phyloP scores from a whole-genome alignment of 2,329 filamentous ascomycete species.

The Xylaria multiplex region DNA sequence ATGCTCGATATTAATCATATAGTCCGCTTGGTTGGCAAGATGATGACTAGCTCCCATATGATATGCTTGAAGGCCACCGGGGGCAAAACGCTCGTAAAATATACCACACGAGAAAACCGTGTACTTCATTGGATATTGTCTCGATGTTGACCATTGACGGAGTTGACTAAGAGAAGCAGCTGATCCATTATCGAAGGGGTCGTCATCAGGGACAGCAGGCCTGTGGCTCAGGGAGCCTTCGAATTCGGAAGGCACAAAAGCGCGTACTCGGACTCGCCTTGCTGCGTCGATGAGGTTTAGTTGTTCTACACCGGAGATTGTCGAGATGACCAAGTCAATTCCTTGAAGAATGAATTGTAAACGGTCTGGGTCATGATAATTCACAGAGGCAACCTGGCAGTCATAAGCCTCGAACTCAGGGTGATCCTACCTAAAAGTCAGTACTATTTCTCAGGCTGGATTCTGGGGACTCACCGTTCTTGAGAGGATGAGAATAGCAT shows the following conservation, averaged over 20 bases:
- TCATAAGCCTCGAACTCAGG: constrained; percentile 63
- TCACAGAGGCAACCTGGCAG: constrained; percentile 74
- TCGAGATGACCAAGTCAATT: constrained; percentile 79
- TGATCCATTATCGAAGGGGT: constrained; percentile 70
- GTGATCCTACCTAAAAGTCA: constrained; percentile 57
- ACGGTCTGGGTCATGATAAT: constrained; percentile 68
- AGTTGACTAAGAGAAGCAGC: constrained; percentile 60
- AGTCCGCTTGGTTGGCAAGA: constrained; percentile 68
- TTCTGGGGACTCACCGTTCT: constrained; percentile 60
- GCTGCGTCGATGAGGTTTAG: constrained; percentile 78
- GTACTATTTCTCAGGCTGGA: constrained; percentile 17
- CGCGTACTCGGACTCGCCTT: constrained; percentile 68
- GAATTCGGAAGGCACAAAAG: constrained; percentile 81
- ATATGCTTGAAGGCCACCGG: constrained; percentile 69
- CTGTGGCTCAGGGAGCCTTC: constrained; percentile 70
- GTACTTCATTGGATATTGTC: constrained; percentile 66
- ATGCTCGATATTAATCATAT: constrained; percentile 69
- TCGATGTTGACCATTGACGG: constrained; percentile 60
- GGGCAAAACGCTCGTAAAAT: constrained; percentile 79
- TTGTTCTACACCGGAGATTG: constrained; percentile 72
- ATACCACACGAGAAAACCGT: constrained; percentile 79
- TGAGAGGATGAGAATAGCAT: constrained; percentile 77
- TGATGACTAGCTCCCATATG: constrained; percentile 68
- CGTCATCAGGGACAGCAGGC: constrained; percentile 54
- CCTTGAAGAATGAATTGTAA: constrained; percentile 75